Evolutionary conservation across 768 basidiomycete genomes (phyloP).

Genomic region (Hemileccinum rubropunctum): DNA sequence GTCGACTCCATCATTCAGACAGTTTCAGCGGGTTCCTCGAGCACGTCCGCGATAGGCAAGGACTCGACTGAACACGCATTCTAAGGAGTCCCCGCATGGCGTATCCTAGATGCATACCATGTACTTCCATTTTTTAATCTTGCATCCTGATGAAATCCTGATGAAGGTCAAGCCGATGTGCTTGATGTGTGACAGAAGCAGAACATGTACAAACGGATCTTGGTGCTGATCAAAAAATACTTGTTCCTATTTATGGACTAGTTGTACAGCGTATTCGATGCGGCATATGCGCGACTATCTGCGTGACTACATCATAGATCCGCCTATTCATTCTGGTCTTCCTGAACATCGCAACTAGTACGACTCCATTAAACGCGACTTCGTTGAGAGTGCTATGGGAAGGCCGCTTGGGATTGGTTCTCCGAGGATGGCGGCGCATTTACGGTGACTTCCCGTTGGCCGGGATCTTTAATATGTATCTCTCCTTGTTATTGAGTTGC

Average conservation of each 20-base stretch:
- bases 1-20: slow-evolving; percentile 82
- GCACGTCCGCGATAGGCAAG: slow-evolving; percentile 77
- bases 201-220: slow-evolving; percentile 13
- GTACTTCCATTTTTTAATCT: slow-evolving; percentile 1
- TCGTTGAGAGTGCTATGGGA: slow-evolving; percentile 9
- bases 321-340: neutral
- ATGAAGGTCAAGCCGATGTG: slow-evolving; percentile 8
- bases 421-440: slow-evolving; percentile 15
- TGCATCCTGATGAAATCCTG: too few species aligned
- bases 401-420: slow-evolving; percentile 1
- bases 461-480: neutral
- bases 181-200: neutral
- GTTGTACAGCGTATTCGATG: neutral
- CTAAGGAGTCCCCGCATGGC: slow-evolving; percentile 30
- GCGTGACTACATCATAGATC: slow-evolving; percentile 6
- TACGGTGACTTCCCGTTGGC: neutral
- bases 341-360: neutral
- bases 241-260: neutral
- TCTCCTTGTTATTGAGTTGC: slow-evolving; percentile 3
- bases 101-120: slow-evolving; percentile 1
- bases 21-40: slow-evolving; percentile 85
- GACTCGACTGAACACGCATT: slow-evolving; percentile 91
- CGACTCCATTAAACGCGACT: slow-evolving; percentile 2
- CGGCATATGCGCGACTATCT: neutral
- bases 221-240: slow-evolving; percentile 7